A percentile compares a stretch with the other conserved stretches of the same genome.
Conservation (phyloP, 352 stramenopile species). For the Chrysophaeum taylorii region DNA sequence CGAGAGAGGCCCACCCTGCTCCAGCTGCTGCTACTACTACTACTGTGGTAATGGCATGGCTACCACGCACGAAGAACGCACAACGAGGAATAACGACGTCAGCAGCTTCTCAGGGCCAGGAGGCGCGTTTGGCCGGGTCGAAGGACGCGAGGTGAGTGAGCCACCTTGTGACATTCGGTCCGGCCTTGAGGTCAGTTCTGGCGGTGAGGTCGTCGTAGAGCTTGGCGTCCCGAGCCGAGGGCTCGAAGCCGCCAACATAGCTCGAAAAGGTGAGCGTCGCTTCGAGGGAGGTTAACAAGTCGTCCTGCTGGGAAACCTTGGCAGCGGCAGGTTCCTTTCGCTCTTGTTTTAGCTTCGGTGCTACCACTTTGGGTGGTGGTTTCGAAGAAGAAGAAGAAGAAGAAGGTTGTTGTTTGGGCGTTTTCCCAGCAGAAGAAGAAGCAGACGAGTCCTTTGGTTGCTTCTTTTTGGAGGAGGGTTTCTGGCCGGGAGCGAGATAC, state of each 20-base stretch:
- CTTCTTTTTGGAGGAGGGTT: background rate
- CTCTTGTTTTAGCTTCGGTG: background rate
- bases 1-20: too few species aligned
- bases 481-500: background rate
- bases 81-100: too few species aligned
- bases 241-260: conserved; percentile 4
- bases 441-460: conserved; percentile 10
- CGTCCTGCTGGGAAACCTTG: background rate
- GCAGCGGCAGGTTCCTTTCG: background rate
- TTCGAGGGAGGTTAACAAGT: background rate
- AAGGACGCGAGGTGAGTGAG: conserved; percentile 12
- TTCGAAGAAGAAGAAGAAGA: background rate
- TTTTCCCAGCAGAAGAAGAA: background rate
- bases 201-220: background rate
- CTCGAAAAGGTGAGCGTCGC: background rate
- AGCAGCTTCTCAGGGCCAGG: too few species aligned
- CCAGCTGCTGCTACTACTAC: too few species aligned
- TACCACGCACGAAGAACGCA: too few species aligned
- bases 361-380: background rate
- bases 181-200: background rate
- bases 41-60: too few species aligned
- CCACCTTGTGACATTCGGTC: conserved; percentile 8
- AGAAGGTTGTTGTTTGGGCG: background rate
- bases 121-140: background rate
- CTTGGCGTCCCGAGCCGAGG: background rate